Evolutionary conservation across 331 rosid genomes (phyloP), one percentile per base, ranked within the genome.

Genomic region (Malus hybrid): DNA sequence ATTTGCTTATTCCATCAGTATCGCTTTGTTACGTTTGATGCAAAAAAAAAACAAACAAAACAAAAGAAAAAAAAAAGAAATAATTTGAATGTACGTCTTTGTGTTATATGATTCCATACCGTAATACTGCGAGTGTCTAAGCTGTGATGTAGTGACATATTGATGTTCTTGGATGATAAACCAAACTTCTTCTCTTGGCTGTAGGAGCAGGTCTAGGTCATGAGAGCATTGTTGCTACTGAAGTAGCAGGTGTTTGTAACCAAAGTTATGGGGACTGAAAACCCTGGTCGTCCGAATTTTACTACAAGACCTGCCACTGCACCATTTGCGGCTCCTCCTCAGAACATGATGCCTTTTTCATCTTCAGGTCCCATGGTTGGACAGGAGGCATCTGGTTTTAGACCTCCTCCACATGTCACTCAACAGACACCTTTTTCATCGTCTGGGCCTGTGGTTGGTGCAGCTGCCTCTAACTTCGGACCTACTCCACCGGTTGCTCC

Each of bases 221-320:
- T 85, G 83, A 86, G 74, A 78, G 83, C 69, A 44, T 76, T 80
- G 67, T 68, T 71, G 68, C 65, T 61, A 50, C 69, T 60, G 60
- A 65, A 69, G 69, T 70, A 79, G 60, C 20, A 27, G 67, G 80
- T 75, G 77, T 73, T 76, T 82, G 75, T 80, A 67, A 64, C 67
- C 56, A 62, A 75, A 80, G 33, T 80, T 44, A 90, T 92, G 94
- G 97, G 96, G 87, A 87, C 97, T 89, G 97, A 92, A 80, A 89
- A 92, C 77, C 87, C 90, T 18, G 90, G 93, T 77, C 96, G 85
- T 57, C 90, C 88, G 14, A 87, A 82, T 74, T 84, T 91, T 76
- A 85, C 92, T 70, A 27, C 88, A 63, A 90, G 97, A 70, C 97
- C 93, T 73, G 75, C 79, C 61, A 36, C 84, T 24, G 62, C 87